Base-by-base conservation (phyloP, 2,329 filamentous ascomycete genomes). In the Fusarium guadeloupense region DNA sequence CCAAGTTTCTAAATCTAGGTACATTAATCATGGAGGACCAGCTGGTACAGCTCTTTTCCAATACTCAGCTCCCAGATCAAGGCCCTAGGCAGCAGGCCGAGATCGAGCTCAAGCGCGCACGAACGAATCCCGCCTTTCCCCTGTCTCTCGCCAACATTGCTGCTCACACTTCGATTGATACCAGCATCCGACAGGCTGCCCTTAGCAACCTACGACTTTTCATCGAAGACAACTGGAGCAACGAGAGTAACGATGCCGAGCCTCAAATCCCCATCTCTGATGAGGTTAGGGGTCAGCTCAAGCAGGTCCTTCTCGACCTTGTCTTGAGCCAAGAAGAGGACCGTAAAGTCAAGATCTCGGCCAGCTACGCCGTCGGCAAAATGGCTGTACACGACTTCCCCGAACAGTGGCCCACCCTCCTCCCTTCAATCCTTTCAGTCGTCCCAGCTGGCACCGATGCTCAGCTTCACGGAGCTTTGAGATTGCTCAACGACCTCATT, bases 361-460 rank as follows among this genome's bases (percentile, higher is more conserved):
- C 94, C 53, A 88, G 86, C 75, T 87, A 84, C 67, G 85, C 90
- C 6, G 92, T 97, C 60, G 94, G 93, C 80, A 98, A 97, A 79
- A 96, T 99, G 68, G 95, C 95, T 52, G 90, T 88, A 62, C 86
- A 89, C 71, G 95, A 99, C 79, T 98, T 96, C 73, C 95, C 95
- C 47, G 92, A 97, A 57, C 85, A 93, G 70, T 99, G 95, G 95
- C 92, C 93, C n/a, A 85, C 86, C 65, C 85, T 99, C 37, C 86
- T 99, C 25, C 91, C 92, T 19, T 85, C 87, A 28, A 82, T 98
- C 35, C 85, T 99, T 59, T 85, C 85, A 37, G 83, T 93, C 44
- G 91, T 98, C 70, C 86, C 89, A 48, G 85, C 82, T 47, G 92
- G 91, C 59, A 87, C 82, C 62, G 92, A 97, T 69, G 80, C 82